A percentile compares a stretch with the other conserved stretches of the same genome.
phyloP scores from a whole-genome alignment of 176 grass and related monocot species.

The Oryza meyeriana region DNA sequence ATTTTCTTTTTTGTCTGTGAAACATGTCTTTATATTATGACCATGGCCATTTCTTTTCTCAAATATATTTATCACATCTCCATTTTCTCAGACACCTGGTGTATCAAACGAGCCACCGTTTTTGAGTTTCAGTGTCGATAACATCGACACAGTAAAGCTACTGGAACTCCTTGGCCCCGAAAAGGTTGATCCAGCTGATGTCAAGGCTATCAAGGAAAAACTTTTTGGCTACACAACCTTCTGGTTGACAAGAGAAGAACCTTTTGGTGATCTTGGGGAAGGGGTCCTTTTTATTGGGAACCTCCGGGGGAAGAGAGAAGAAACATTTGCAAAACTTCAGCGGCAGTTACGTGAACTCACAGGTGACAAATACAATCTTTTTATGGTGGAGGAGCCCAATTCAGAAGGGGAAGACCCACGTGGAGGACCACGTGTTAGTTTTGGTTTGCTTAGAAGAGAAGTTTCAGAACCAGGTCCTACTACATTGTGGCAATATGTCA shows the following conservation, averaged over 20 bases:
- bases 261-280: slow-evolving; percentile 94
- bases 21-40: neutral
- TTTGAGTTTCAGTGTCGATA: slow-evolving; percentile 51
- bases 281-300: slow-evolving; percentile 94
- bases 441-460: slow-evolving; percentile 90
- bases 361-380: slow-evolving; percentile 87
- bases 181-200: slow-evolving; percentile 88
- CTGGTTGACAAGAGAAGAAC: slow-evolving; percentile 97
- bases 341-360: slow-evolving; percentile 65
- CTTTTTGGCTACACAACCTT: slow-evolving; percentile 98
- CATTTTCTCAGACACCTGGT: slow-evolving; percentile 50
- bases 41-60: slow-evolving; percentile 15
- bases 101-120: slow-evolving; percentile 51
- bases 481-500: slow-evolving; percentile 98
- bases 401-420: slow-evolving; percentile 89
- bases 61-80: slow-evolving; percentile 18
- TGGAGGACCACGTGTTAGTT: slow-evolving; percentile 87
- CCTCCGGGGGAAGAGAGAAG: slow-evolving; percentile 77
- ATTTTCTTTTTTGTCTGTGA: neutral
- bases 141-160: slow-evolving; percentile 88
- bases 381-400: slow-evolving; percentile 97
- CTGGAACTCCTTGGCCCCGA: slow-evolving; percentile 91
- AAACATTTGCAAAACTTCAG: slow-evolving; percentile 87
- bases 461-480: slow-evolving; percentile 94
- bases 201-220: slow-evolving; percentile 89